These are phyloP conservation scores for Tephrocybe sp. DNA, from an alignment of 768 basidiomycete species.

Conservation along the genomic window DNA sequence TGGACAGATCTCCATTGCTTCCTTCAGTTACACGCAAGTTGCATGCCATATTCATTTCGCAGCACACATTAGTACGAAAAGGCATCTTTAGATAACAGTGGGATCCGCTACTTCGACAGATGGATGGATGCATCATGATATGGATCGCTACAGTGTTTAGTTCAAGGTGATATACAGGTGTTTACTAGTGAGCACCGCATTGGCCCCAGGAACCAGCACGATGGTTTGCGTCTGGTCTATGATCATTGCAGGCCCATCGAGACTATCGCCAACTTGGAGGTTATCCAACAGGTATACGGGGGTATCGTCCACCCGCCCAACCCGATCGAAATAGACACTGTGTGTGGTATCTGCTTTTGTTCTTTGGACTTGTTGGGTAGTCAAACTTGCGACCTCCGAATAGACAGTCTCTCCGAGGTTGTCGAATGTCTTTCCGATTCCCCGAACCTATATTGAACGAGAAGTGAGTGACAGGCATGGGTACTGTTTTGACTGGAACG, in stretches of 20 bases:
- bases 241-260: slow-evolving; percentile 89
- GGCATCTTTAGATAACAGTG: not conserved
- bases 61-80: too few relatives aligned
- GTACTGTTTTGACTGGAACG: too few relatives aligned
- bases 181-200: slow-evolving; percentile 64
- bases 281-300: slow-evolving; percentile 76
- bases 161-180: slow-evolving; percentile 61
- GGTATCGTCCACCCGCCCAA: slow-evolving; percentile 74
- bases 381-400: slow-evolving; percentile 62
- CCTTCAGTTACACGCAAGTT: too few relatives aligned
- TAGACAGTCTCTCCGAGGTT: slow-evolving; percentile 78
- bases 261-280: slow-evolving; percentile 66
- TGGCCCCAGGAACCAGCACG: slow-evolving; percentile 76
- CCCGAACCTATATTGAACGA: slow-evolving; percentile 59
- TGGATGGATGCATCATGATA: too few relatives aligned
- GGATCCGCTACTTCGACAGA: not conserved
- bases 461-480: too few relatives aligned
- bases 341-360: slow-evolving; percentile 50
- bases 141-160: not conserved
- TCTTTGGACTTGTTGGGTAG: slow-evolving; percentile 37
- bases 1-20: too few relatives aligned
- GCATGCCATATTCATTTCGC: too few relatives aligned
- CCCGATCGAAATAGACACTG: slow-evolving; percentile 80
- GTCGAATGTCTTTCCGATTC: slow-evolving; percentile 89
- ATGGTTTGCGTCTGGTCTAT: slow-evolving; percentile 97